Evolutionary conservation across 495 filamentous ascomycete genomes (phyloP), one percentile per base, ranked within the genome.

Genomic region (Lophiotrema nucula): DNA sequence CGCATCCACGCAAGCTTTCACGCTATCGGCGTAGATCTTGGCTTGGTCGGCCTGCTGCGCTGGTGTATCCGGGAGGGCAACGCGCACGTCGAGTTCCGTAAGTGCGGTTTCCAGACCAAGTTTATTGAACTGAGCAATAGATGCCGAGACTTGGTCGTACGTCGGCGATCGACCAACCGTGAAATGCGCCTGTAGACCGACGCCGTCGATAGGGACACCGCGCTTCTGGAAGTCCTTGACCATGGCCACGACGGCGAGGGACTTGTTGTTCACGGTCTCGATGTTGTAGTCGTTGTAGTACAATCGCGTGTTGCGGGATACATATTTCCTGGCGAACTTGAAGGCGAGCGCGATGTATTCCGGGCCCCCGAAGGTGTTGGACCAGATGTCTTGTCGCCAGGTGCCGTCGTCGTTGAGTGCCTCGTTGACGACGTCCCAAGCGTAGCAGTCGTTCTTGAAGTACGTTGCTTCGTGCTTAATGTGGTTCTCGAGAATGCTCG

Each of bases 221-320:
- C 74, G 73, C 23, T 54, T 57, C 62, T 77, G 69, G 47, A 84
- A 57, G 16, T 76, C 67, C 37, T 66, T 56, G 60, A 85, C 77
- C 35, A 85, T 65, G 24, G 71, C 55, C 19, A 79, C 60, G 19
- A 79, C 73, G 10, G 64, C 67, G 42, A 67, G 58, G 19, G 77
- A 71, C 69, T 86, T 85, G 64, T 72, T 63, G 23, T 75, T 73
- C 37, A 76, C 72, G 62, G 71, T 72, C 68, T 85, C 82, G 60
- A 86, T 79, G 67, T 81, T 81, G 73, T 84, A 86, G 73, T 86
- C 83, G 72, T 88, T 89, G 74, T 87, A 85, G 75, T 86, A 88
- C 28, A 82, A 76, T 67, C 79, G 81, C 18, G 70, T 72, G 44
- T 60, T 58, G 3, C 73, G 73, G 60, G 81, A 22, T 1, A 28